Conservation (phyloP, 208 protist species). For the Naegleria gruberi region DNA sequence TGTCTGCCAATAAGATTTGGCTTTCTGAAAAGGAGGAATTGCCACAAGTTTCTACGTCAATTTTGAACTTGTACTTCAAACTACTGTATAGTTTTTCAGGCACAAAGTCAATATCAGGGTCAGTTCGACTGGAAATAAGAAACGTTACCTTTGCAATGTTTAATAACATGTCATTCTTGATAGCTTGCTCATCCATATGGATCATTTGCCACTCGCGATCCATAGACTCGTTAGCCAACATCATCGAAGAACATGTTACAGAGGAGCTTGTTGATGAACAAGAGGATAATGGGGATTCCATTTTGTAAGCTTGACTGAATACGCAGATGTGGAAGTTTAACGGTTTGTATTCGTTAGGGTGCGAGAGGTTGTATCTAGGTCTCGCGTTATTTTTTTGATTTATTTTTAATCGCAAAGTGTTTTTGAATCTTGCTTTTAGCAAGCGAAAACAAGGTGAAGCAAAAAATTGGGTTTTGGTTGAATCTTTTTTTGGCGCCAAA, state of each 20-base stretch:
- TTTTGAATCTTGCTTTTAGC: no score
- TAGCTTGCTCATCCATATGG: background rate
- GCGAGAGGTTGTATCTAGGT: no score
- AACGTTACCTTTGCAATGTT: background rate
- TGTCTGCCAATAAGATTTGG: background rate
- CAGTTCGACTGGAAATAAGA: background rate
- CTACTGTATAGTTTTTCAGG: background rate
- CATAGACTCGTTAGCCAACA: background rate
- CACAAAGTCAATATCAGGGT: background rate
- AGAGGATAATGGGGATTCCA: no score
- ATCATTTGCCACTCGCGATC: background rate
- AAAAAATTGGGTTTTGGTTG: no score
- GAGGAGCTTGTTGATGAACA: background rate
- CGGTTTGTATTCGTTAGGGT: no score
- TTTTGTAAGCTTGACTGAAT: no score
- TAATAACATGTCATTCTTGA: background rate
- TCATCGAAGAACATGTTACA: background rate
- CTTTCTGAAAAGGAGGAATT: no score
- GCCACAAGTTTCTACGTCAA: background rate
- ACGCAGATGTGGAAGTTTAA: no score
- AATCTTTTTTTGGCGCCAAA: no score
- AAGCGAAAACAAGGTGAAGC: no score
- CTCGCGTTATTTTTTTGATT: no score
- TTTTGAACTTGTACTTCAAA: background rate
- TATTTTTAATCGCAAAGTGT: no score